Evolutionary conservation across 2,329 filamentous ascomycete species (phyloP), one percentile per base, ranked within the genome.

Genomic region (Ampelomyces quisqualis): DNA sequence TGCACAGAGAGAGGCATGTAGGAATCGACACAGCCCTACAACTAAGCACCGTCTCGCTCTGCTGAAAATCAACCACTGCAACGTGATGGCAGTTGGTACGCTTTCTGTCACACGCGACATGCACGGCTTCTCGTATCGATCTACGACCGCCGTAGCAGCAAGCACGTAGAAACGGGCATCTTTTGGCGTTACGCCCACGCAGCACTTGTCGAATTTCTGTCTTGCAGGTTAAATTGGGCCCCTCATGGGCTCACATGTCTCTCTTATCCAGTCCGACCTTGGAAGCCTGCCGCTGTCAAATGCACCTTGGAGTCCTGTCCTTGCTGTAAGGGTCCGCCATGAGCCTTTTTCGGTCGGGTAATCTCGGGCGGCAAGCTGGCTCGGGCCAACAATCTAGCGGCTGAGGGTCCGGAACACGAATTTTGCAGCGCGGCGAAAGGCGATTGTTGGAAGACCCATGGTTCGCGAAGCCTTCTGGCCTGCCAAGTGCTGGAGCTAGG

Each of bases 211-310:
- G n/a, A n/a, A n/a, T n/a, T n/a, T n/a, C n/a, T n/a, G n/a, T n/a
- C n/a, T n/a, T n/a, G n/a, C n/a, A n/a, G n/a, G n/a, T n/a, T n/a
- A n/a, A n/a, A n/a, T n/a, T n/a, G n/a, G n/a, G n/a, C n/a, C n/a
- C n/a, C n/a, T n/a, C n/a, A n/a, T n/a, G 49, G 53, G 53, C 51
- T 37, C 50, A 58, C 47, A 53, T 51, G 45, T 52, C 43, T 43
- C 39, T 51, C n/a, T n/a, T n/a, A n/a, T 57, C 37, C 35, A 53
- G 47, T 38, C 26, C 37, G 40, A 23, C 18, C 15, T 35, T 33
- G 17, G n/a, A n/a, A n/a, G n/a, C n/a, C n/a, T n/a, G n/a, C n/a
- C 24, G 35, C 40, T 46, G 44, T 44, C 41, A 41, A 40, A 38
- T 46, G 22, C 42, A 42, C 38, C 21, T 26, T 19, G 22, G 18